These are phyloP conservation scores for Blastocrithidia nonstop DNA, from an alignment of 208 protist genomes.

Conservation along the genomic window DNA sequence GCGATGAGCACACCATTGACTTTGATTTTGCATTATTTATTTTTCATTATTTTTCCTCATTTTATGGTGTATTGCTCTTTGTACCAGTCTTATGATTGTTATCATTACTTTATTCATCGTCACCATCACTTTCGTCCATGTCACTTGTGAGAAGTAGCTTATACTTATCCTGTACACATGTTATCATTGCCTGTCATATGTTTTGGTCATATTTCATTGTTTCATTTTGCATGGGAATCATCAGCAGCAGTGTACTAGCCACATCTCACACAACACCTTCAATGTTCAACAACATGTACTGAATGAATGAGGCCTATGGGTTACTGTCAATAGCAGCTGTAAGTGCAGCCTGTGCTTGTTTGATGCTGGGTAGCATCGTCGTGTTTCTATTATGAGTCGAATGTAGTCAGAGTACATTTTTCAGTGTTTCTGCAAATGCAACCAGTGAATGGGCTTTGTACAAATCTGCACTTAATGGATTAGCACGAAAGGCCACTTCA, in stretches of 20 bases:
- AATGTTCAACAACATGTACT: slow-evolving; percentile 41
- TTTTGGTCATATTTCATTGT: slow-evolving; percentile 24
- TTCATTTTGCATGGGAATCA: slow-evolving; percentile 22
- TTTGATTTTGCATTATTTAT: too few species aligned
- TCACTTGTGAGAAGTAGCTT: slow-evolving; percentile 16
- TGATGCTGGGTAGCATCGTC: neutral
- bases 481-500: slow-evolving; percentile 49
- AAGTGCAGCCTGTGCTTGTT: slow-evolving; percentile 11
- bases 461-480: slow-evolving; percentile 25
- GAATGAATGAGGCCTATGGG: slow-evolving; percentile 28
- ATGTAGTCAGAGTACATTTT: slow-evolving; percentile 41
- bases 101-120: too few species aligned
- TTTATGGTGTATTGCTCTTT: too few species aligned
- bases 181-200: slow-evolving; percentile 47
- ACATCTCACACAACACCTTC: slow-evolving; percentile 57
- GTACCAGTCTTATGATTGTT: too few species aligned
- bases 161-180: slow-evolving; percentile 15
- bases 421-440: slow-evolving; percentile 38
- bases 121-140: too few species aligned
- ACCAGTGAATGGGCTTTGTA: slow-evolving; percentile 24
- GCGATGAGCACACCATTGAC: too few species aligned
- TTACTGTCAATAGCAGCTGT: slow-evolving; percentile 15
- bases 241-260: slow-evolving; percentile 48
- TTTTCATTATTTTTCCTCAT: too few species aligned
- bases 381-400: neutral